Evolutionary conservation across 768 basidiomycete species (phyloP), one percentile per base, ranked within the genome.

Genomic region (Paxillus ammoniavirescens): DNA sequence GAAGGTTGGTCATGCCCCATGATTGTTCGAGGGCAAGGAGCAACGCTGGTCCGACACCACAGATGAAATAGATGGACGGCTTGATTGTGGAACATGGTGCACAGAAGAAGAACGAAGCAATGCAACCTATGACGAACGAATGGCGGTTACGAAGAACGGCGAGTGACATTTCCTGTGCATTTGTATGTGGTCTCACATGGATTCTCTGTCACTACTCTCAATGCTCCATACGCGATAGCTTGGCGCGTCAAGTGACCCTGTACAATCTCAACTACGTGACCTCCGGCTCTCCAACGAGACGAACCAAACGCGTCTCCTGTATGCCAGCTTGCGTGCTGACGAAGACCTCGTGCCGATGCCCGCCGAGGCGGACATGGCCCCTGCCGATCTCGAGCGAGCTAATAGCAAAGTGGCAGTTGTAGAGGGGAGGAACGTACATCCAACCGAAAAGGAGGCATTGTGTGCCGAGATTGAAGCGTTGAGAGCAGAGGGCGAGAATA

Each of bases 141-240:
- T 98, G 67, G 92, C 48, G 98, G 98, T 70, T 98, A 95, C 61
- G 94, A 95, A 69, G 96, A 96, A 65, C 82, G 96, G 93, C 93
- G 60, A 28, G 83, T 69, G 8, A 6, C 7, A 7, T 1, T 37
- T 30, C 45, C 26, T 10, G 17, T 28, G 21, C 40, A 18, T 50
- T 12, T 14, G 7, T 13, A 35, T 35, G 1, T 13, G 13, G 8
- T n/a, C 15, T 28, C n/a, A n/a, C 12, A 33, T 8, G 15, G 21
- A 15, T 53, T 57, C 44, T 30, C 18, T 42, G 14, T 49, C 35
- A 2, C 28, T 28, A 18, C 18, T 17, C 26, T 26, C 26, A 38
- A 52, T 44, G 15, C 15, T n/a, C 10, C 6, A 13, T 8, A 40
- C 7, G 33, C 40, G 21, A 14, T 61, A 95, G 95, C 43, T 74